Evolutionary conservation across 2,329 filamentous ascomycete species (phyloP).

Genomic region (Cercospora sp.): DNA sequence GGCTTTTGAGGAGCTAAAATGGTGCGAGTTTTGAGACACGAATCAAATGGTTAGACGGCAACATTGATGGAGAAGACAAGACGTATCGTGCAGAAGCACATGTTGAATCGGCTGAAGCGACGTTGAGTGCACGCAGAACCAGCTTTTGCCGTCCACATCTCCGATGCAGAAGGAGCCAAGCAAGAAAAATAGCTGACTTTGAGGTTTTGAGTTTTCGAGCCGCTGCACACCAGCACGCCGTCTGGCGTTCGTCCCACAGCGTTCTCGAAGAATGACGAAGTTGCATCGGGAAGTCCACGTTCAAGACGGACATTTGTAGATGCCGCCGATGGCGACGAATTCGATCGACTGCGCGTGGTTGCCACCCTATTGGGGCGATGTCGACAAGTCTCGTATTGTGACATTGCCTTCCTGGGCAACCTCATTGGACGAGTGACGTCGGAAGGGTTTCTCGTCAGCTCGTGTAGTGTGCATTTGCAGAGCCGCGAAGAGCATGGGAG

Average conservation of each 20-base stretch:
- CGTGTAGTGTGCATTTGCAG: not conserved
- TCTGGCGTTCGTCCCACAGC: not conserved
- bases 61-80: not conserved
- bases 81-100: not conserved
- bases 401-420: not conserved
- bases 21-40: slow-evolving; percentile 1
- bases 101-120: not conserved
- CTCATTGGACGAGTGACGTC: slow-evolving; percentile 17
- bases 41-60: not conserved
- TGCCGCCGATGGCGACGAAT: slow-evolving; percentile 5
- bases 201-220: not conserved
- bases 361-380: slow-evolving; percentile 12
- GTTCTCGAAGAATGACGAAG: slow-evolving; percentile 9
- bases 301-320: not conserved
- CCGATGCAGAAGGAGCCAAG: slow-evolving; percentile 2
- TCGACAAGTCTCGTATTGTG: slow-evolving; percentile 9
- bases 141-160: not conserved
- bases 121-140: slow-evolving; percentile 6
- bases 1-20: not conserved
- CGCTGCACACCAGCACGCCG: slow-evolving; percentile 8
- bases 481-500: not conserved
- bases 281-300: slow-evolving; percentile 14
- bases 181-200: not conserved
- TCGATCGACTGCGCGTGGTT: not conserved
- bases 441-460: slow-evolving; percentile 9